Evolutionary conservation across 106 monocot species (phyloP).

Genomic region (Agapanthus africanus): DNA sequence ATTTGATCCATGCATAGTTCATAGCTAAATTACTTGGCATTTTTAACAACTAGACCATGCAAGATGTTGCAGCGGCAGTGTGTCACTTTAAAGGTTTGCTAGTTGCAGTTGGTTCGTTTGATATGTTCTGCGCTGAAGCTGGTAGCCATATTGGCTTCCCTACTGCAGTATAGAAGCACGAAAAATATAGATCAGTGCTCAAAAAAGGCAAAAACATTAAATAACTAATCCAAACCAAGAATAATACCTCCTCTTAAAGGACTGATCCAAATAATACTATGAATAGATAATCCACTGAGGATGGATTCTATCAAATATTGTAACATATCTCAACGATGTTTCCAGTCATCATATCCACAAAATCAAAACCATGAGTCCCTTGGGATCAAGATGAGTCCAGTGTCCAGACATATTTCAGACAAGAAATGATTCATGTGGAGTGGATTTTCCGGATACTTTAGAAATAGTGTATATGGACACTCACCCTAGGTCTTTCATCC

Average conservation of each 20-base stretch:
- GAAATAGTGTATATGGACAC: not conserved
- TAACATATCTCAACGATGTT: too few species aligned
- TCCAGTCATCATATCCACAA: too few species aligned
- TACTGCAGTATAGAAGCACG: not conserved
- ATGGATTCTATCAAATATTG: too few species aligned
- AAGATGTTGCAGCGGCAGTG: not conserved
- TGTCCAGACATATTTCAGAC: too few species aligned
- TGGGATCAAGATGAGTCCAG: too few species aligned
- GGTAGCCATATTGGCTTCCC: not conserved
- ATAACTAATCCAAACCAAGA: not conserved
- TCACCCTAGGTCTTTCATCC: not conserved
- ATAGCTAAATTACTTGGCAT: not conserved
- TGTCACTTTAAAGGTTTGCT: not conserved
- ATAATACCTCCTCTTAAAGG: too few species aligned
- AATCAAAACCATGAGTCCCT: too few species aligned
- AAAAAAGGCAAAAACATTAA: not conserved
- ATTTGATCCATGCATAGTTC: not conserved
- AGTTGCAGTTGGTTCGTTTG: not conserved
- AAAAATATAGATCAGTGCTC: not conserved
- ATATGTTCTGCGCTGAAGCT: not conserved
- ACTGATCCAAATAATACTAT: too few species aligned
- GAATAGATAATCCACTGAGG: too few species aligned
- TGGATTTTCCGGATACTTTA: not conserved
- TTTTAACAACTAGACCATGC: not conserved
- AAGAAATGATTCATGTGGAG: too few species aligned